phyloP scores from a whole-genome alignment of 2,329 filamentous ascomycete genomes.

The Neoascochyta sp. region DNA sequence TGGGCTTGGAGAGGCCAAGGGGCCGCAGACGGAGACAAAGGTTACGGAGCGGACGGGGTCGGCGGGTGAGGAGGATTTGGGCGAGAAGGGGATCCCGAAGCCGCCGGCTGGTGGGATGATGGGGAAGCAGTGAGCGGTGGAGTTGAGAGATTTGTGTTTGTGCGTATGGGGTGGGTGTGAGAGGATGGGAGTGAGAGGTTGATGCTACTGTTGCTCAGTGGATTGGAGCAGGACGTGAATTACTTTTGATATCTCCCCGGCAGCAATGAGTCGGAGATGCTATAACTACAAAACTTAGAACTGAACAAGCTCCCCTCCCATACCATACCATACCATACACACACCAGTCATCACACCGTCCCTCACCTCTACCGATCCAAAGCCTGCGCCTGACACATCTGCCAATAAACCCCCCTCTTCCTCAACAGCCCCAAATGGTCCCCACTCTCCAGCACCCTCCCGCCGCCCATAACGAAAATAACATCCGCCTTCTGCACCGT shows the following conservation, averaged over 20 bases:
- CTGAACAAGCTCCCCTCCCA: too few species aligned
- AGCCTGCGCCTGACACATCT: conserved; percentile 41
- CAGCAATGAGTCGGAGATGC: too few species aligned
- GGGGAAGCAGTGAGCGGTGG: conserved; percentile 6
- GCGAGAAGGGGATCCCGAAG: conserved; percentile 7
- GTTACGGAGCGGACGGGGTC: conserved; percentile 7
- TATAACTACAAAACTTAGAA: too few species aligned
- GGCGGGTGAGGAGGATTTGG: conserved; percentile 16
- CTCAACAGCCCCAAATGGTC: conserved; percentile 29
- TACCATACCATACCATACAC: background rate
- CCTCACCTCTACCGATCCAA: conserved; percentile 24
- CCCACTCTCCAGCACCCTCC: conserved; percentile 33
- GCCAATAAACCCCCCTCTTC: conserved; percentile 33
- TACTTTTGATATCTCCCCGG: too few species aligned
- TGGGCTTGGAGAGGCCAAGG: conserved; percentile 18
- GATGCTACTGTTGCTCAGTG: too few species aligned
- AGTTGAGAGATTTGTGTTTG: background rate
- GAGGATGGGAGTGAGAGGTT: too few species aligned
- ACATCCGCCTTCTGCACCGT: conserved; percentile 39
- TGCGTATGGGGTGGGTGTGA: background rate
- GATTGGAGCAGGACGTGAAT: too few species aligned
- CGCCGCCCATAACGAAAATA: conserved; percentile 37
- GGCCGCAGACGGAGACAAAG: conserved; percentile 12
- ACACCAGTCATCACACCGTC: background rate
- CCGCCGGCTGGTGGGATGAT: conserved; percentile 8